These are phyloP conservation scores for Jatropha multifida DNA, from an alignment of 441 rosid species.

Conservation along the genomic window DNA sequence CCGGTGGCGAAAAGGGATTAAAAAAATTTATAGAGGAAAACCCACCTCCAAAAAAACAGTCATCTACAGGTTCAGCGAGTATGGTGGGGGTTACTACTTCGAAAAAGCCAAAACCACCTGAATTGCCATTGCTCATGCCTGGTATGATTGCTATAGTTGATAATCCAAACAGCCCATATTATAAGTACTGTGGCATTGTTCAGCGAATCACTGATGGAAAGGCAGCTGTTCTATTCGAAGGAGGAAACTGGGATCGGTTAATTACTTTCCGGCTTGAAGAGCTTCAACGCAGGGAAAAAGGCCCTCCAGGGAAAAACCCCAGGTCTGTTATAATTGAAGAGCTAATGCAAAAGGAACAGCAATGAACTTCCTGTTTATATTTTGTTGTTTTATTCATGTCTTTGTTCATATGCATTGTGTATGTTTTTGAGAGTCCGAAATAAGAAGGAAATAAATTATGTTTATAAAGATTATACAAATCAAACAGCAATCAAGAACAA, in stretches of 20 bases:
- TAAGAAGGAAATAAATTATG: conserved; percentile 13
- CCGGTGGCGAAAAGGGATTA: conserved; percentile 76
- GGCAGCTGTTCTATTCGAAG: conserved; percentile 79
- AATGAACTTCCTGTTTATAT: conserved; percentile 16
- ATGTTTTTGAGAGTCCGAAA: conserved; percentile 12
- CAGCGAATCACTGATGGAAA: conserved; percentile 82
- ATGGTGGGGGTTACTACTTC: conserved; percentile 21
- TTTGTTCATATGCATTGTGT: conserved; percentile 8
- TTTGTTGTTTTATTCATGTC: conserved; percentile 13
- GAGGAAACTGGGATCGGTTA: conserved; percentile 84
- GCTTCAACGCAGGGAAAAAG: conserved; percentile 76
- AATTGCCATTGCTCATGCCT: conserved; percentile 71
- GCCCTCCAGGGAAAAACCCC: conserved; percentile 80
- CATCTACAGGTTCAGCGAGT: conserved; percentile 23
- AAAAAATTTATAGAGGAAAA: conserved; percentile 62
- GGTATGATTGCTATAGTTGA: conserved; percentile 82
- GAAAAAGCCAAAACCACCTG: conserved; percentile 68
- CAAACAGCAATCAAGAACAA: conserved; percentile 10
- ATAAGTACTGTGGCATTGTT: conserved; percentile 81
- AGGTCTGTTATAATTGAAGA: conserved; percentile 64
- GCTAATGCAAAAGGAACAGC: conserved; percentile 37
- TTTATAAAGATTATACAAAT: conserved; percentile 11
- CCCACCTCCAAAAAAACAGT: conserved; percentile 57
- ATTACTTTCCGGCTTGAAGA: conserved; percentile 76
- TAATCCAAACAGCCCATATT: conserved; percentile 63